These are phyloP conservation scores for Silybum marianum DNA, from an alignment of 129 eudicot genomes.

Conservation along the genomic window DNA sequence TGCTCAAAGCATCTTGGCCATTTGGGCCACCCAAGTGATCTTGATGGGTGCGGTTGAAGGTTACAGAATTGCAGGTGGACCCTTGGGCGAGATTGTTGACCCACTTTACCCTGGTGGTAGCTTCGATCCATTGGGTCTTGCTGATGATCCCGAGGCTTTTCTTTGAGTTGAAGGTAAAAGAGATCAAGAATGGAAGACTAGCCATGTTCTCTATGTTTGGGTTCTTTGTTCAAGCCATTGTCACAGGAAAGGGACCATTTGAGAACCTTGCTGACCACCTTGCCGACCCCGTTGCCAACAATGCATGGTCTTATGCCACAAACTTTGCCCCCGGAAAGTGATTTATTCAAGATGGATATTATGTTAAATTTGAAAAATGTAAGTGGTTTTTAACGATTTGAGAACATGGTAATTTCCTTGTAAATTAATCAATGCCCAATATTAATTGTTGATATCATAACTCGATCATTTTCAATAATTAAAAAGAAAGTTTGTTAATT, in stretches of 20 bases:
- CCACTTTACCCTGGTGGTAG: slow-evolving; percentile 36
- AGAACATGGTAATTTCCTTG: slow-evolving; percentile 10
- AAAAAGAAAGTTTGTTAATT: background rate
- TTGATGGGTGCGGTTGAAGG: slow-evolving; percentile 40
- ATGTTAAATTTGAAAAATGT: background rate
- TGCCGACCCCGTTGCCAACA: too few relatives aligned
- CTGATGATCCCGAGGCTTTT: slow-evolving; percentile 37
- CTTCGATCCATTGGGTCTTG: slow-evolving; percentile 33
- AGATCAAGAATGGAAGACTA: too few relatives aligned
- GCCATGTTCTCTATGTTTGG: too few relatives aligned
- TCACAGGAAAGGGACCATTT: too few relatives aligned
- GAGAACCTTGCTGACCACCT: too few relatives aligned
- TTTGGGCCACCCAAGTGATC: slow-evolving; percentile 31
- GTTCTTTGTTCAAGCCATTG: too few relatives aligned
- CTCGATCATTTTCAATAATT: background rate
- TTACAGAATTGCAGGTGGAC: background rate
- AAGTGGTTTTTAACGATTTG: background rate
- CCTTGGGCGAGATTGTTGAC: background rate
- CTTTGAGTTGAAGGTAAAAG: too few relatives aligned
- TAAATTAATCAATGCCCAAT: slow-evolving; percentile 19
- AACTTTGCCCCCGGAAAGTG: too few relatives aligned
- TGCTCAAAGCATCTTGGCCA: slow-evolving; percentile 37
- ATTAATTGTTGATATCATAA: background rate
- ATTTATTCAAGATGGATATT: too few relatives aligned
- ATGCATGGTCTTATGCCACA: too few relatives aligned